Evolutionary conservation across 2,329 filamentous ascomycete species (phyloP).

Genomic region (Neocatenulostroma microsporum): DNA sequence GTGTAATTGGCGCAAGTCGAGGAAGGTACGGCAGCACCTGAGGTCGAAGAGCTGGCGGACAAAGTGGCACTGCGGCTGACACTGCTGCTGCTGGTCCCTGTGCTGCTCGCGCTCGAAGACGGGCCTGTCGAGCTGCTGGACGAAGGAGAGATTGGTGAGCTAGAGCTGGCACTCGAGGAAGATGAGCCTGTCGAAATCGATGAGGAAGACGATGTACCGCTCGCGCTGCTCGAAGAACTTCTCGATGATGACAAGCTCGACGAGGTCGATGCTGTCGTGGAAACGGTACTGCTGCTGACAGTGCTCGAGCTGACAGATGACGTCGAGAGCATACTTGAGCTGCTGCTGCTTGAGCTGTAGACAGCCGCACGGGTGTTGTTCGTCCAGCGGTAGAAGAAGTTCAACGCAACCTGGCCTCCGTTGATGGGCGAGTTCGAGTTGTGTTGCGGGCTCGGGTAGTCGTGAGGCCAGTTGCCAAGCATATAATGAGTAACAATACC

Average conservation of each 20-base stretch:
- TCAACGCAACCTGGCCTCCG: constrained; percentile 21
- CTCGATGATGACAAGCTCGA: neutral
- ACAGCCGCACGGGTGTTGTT: too few species aligned
- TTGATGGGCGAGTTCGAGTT: constrained; percentile 17
- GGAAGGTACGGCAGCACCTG: too few species aligned
- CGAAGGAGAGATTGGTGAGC: neutral
- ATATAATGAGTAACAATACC: constrained; percentile 32
- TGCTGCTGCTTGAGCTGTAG: constrained; percentile 7
- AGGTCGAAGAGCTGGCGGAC: too few species aligned
- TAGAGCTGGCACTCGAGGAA: neutral
- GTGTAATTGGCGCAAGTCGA: too few species aligned
- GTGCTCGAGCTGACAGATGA: neutral
- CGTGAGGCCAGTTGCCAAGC: constrained; percentile 28
- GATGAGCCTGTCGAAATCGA: neutral
- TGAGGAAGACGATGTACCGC: neutral
- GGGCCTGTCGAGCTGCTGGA: neutral
- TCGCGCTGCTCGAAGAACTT: neutral
- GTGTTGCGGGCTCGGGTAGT: constrained; percentile 26
- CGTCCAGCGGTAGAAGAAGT: constrained; percentile 24
- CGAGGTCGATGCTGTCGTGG: constrained; percentile 1
- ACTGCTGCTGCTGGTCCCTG: too few species aligned
- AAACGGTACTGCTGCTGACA: constrained; percentile 1
- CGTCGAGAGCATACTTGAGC: constrained; percentile 5
- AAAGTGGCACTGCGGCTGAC: too few species aligned
- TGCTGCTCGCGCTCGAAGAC: neutral